Evolutionary conservation across 306 rosid species (phyloP).

Genomic region (Mimosa pudica): DNA sequence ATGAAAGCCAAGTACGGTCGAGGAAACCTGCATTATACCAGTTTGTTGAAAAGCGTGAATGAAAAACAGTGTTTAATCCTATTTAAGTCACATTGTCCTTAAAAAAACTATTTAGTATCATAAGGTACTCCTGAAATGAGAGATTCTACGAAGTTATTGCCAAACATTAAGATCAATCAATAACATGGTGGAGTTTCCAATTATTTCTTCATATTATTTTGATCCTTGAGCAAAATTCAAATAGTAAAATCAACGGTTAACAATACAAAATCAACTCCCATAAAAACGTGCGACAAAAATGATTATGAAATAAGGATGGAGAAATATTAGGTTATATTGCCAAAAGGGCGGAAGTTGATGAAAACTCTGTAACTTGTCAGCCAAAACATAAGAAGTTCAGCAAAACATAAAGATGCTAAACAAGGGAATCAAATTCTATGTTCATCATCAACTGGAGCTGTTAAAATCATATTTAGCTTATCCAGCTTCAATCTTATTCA

Average conservation of each 20-base stretch:
- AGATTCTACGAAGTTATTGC: conserved; percentile 14
- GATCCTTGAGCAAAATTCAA: conserved; percentile 10
- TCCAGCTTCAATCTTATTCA: not conserved
- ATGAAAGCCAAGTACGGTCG: conserved; percentile 87
- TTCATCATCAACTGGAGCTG: not conserved
- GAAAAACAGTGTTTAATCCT: conserved; percentile 64
- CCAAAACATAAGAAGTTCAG: conserved; percentile 1
- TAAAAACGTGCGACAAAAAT: not conserved
- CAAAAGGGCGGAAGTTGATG: conserved; percentile 5
- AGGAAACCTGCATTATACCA: conserved; percentile 74
- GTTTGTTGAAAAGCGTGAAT: conserved; percentile 39
- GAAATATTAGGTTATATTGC: not conserved
- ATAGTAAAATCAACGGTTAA: conserved; percentile 15
- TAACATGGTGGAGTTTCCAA: conserved; percentile 9
- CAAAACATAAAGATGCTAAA: conserved; percentile 8
- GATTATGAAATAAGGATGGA: not conserved
- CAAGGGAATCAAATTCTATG: not conserved
- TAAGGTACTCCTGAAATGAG: conserved; percentile 15
- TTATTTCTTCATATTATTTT: conserved; percentile 28
- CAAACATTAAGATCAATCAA: conserved; percentile 27
- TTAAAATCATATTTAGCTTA: not conserved
- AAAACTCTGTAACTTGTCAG: conserved; percentile 1
- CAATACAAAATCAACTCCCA: conserved; percentile 1
- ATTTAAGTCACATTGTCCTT: conserved; percentile 14
- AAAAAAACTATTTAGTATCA: not conserved